Conservation (phyloP, 1,139 yeast genomes). For the Candida smagusa region DNA sequence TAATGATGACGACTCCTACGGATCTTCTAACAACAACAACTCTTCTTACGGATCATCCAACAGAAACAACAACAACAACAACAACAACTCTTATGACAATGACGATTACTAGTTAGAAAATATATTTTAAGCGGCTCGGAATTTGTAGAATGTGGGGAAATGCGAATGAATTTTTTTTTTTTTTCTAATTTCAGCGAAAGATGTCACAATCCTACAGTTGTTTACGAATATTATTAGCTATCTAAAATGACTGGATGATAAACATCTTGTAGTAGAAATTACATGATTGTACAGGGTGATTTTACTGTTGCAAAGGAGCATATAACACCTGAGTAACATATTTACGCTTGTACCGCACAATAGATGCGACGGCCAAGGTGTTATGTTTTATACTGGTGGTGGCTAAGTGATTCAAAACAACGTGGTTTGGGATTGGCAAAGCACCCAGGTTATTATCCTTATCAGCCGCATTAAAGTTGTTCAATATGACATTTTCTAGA, state of each 20-base stretch:
- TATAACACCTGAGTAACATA: slow-evolving; percentile 49
- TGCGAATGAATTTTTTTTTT: too few species aligned
- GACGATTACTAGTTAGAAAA: slow-evolving; percentile 5
- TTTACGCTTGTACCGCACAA: slow-evolving; percentile 46
- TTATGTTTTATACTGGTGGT: slow-evolving; percentile 49
- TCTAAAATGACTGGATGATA: too few species aligned
- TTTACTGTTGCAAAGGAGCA: slow-evolving; percentile 41
- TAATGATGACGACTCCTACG: slow-evolving; percentile 8
- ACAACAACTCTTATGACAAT: slow-evolving; percentile 9
- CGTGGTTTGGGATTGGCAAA: slow-evolving; percentile 48
- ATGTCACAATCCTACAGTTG: too few species aligned
- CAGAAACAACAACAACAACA: slow-evolving; percentile 8
- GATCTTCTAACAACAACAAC: slow-evolving; percentile 5
- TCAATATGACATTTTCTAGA: slow-evolving; percentile 45
- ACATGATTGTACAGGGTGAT: background rate
- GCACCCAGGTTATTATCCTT: slow-evolving; percentile 48
- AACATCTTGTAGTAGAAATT: too few species aligned
- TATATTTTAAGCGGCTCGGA: background rate
- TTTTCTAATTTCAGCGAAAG: too few species aligned
- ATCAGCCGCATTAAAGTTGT: slow-evolving; percentile 46
- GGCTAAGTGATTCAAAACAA: slow-evolving; percentile 46
- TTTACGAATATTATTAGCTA: too few species aligned
- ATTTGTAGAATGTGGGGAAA: slow-evolving; percentile 2
- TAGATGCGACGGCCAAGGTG: slow-evolving; percentile 48
- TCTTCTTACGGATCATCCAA: slow-evolving; percentile 4